These are phyloP conservation scores for Neurospora sp. DNA, from an alignment of 2,329 filamentous ascomycete genomes.

Conservation along the genomic window DNA sequence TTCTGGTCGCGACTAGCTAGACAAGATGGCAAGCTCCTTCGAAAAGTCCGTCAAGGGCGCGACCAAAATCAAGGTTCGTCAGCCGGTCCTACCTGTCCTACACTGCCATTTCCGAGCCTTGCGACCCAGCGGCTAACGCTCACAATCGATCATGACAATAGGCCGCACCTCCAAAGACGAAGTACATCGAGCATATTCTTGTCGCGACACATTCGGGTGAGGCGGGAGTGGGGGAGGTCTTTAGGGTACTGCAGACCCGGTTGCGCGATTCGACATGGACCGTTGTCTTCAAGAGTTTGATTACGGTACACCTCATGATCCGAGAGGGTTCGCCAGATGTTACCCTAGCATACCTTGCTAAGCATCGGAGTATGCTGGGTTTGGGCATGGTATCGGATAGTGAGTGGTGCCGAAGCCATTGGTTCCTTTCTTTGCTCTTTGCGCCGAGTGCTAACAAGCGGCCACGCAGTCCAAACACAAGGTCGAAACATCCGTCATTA, in stretches of 20 bases:
- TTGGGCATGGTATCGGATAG: slow-evolving; percentile 90
- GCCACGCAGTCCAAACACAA: slow-evolving; percentile 69
- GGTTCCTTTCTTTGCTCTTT: not conserved
- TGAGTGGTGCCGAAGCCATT: slow-evolving; percentile 34
- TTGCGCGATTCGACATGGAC: slow-evolving; percentile 97
- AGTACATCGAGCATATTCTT: slow-evolving; percentile 98
- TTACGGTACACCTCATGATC: slow-evolving; percentile 95
- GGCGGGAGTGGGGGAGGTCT: slow-evolving; percentile 89
- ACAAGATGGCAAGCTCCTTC: slow-evolving; percentile 70
- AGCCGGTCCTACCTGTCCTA: not conserved
- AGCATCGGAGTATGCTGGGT: slow-evolving; percentile 72
- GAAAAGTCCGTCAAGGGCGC: slow-evolving; percentile 99
- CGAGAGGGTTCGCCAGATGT: slow-evolving; percentile 85
- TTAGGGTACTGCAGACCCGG: slow-evolving; percentile 79
- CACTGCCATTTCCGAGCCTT: slow-evolving; percentile 6
- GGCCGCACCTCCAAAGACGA: slow-evolving; percentile 94
- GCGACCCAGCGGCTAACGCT: slow-evolving; percentile 1
- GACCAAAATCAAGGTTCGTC: slow-evolving; percentile 84
- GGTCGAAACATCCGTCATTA: slow-evolving; percentile 92
- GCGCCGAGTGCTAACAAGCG: slow-evolving; percentile 6
- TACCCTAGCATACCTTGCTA: slow-evolving; percentile 74
- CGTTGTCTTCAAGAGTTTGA: slow-evolving; percentile 96
- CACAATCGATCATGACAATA: slow-evolving; percentile 25
- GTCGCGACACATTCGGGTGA: slow-evolving; percentile 92
- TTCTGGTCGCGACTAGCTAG: not conserved